phyloP scores from a whole-genome alignment of 441 rosid genomes.

The Capsella rubella region DNA sequence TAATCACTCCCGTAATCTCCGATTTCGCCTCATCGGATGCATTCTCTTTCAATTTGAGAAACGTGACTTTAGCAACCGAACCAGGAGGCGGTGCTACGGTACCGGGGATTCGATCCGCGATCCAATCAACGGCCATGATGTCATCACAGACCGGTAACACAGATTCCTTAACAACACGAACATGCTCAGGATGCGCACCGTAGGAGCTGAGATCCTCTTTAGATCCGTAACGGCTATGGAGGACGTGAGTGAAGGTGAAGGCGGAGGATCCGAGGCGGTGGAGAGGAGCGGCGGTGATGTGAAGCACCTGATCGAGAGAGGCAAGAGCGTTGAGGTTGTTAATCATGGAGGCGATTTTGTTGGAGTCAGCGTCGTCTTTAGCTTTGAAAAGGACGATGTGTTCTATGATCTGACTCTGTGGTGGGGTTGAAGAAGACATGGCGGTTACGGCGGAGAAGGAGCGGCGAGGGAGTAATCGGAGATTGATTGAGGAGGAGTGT shows the following conservation, averaged over 20 bases:
- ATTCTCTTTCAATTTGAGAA: conserved; percentile 67
- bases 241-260: conserved; percentile 73
- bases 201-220: conserved; percentile 62
- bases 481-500: conserved; percentile 23
- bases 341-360: conserved; percentile 59
- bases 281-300: conserved; percentile 71
- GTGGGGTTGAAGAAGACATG: conserved; percentile 38
- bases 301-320: conserved; percentile 64
- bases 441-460: conserved; percentile 41
- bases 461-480: conserved; percentile 33
- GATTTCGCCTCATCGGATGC: conserved; percentile 49
- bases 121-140: conserved; percentile 88
- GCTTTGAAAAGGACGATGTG: conserved; percentile 91
- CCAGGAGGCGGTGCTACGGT: conserved; percentile 52
- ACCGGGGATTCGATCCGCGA: conserved; percentile 54
- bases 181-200: conserved; percentile 70
- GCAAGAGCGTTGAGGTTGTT: conserved; percentile 62
- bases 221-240: conserved; percentile 83
- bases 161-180: conserved; percentile 60
- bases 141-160: conserved; percentile 79
- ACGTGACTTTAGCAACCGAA: conserved; percentile 56
- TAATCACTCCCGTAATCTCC: conserved; percentile 61
- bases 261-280: conserved; percentile 48
- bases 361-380: conserved; percentile 59
- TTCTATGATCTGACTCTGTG: conserved; percentile 53